phyloP scores from a whole-genome alignment of 495 filamentous ascomycete genomes.

The Penicillium waksmanii region DNA sequence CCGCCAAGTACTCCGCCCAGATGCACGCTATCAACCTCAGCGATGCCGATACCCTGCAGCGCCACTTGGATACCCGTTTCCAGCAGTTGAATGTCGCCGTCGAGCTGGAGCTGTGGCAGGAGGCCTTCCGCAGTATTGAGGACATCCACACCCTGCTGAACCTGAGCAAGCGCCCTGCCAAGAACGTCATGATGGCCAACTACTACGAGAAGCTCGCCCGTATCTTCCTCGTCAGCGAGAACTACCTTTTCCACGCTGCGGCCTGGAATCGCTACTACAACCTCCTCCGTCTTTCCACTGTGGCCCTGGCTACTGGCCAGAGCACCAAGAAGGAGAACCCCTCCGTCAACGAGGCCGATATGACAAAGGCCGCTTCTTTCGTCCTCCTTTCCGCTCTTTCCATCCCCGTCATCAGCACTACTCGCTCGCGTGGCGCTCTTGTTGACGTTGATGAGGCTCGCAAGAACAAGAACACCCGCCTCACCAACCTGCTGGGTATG shows the following conservation, averaged over 20 bases:
- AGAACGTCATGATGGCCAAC: conserved; percentile 99
- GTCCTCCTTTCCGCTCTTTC: conserved; percentile 94
- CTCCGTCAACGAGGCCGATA: conserved; percentile 81
- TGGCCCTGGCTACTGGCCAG: conserved; percentile 79
- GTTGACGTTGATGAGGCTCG: conserved; percentile 95
- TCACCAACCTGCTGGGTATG: conserved; percentile 96
- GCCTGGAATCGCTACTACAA: conserved; percentile 97
- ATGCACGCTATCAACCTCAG: conserved; percentile 99
- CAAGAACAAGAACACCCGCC: conserved; percentile 97
- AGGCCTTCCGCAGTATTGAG: conserved; percentile 97
- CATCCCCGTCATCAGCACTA: conserved; percentile 98
- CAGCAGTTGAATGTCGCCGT: conserved; percentile 98
- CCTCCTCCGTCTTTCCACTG: conserved; percentile 88
- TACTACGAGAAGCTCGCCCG: conserved; percentile 99
- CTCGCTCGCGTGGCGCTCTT: conserved; percentile 90
- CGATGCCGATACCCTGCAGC: conserved; percentile 94
- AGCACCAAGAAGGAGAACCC: conserved; percentile 93
- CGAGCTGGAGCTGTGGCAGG: conserved; percentile 97
- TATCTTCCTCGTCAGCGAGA: conserved; percentile 98
- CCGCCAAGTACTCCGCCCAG: conserved; percentile 97
- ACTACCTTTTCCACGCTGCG: conserved; percentile 98
- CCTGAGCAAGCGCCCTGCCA: conserved; percentile 98
- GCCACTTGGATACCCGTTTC: conserved; percentile 96
- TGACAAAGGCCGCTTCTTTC: conserved; percentile 87
- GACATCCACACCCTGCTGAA: conserved; percentile 98